Percentiles rank a stretch among this genome's conserved stretches.
phyloP scores from a whole-genome alignment of 2,329 filamentous ascomycete genomes.

The Parastagonospora avenae region DNA sequence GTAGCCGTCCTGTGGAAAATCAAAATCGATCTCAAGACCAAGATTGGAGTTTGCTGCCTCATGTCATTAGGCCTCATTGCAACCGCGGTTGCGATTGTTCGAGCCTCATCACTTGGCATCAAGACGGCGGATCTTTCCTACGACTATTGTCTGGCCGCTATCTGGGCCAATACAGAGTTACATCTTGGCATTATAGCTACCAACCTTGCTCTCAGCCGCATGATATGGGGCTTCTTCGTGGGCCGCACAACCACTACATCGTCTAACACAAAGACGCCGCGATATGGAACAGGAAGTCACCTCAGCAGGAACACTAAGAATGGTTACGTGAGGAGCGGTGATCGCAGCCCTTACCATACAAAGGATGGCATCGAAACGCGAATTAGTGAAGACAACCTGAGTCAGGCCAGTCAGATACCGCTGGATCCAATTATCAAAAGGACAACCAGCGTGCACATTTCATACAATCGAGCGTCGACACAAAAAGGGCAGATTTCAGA shows the following conservation, averaged over 20 bases:
- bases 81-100: slow-evolving; percentile 23
- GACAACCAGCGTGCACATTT: slow-evolving; percentile 12
- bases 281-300: slow-evolving; percentile 6
- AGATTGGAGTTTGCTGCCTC: slow-evolving; percentile 29
- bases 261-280: slow-evolving; percentile 3
- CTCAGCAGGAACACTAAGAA: slow-evolving; percentile 6
- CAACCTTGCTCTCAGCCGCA: slow-evolving; percentile 25
- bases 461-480: background rate
- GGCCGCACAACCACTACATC: background rate
- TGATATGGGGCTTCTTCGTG: slow-evolving; percentile 12
- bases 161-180: slow-evolving; percentile 33
- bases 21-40: slow-evolving; percentile 22
- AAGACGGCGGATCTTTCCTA: slow-evolving; percentile 28
- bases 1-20: slow-evolving; percentile 29
- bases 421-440: slow-evolving; percentile 12
- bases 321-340: slow-evolving; percentile 7
- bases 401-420: slow-evolving; percentile 13
- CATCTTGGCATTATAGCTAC: slow-evolving; percentile 35
- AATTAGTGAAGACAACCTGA: slow-evolving; percentile 10
- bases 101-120: slow-evolving; percentile 26
- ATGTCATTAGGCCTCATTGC: slow-evolving; percentile 30
- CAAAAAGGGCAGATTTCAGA: background rate
- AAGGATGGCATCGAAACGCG: slow-evolving; percentile 6
- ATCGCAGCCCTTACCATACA: background rate
- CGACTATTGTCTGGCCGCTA: slow-evolving; percentile 29